Conservation (phyloP, 805 yeast species). For the Schwanniomyces pseudopolymorphus region DNA sequence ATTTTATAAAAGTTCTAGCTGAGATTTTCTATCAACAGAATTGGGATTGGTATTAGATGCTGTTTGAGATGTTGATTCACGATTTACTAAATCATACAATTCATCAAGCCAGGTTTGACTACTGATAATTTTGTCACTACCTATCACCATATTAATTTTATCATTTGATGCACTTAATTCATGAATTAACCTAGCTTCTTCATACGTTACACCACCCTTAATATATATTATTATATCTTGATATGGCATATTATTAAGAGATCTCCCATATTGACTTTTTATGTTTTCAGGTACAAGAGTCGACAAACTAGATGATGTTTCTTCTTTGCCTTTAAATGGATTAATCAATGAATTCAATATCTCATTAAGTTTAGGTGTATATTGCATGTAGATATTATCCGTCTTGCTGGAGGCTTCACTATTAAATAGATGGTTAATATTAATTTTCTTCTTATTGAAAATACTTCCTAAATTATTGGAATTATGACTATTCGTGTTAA, state of each 20-base stretch:
- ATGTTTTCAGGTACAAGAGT: conserved; percentile 42
- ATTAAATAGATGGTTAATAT: conserved; percentile 31
- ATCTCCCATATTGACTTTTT: conserved; percentile 23
- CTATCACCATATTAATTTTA: conserved; percentile 69
- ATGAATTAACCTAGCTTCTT: conserved; percentile 82
- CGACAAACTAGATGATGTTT: conserved; percentile 15
- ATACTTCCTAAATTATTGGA: conserved; percentile 25
- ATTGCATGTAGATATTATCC: conserved; percentile 87
- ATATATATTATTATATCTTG: conserved; percentile 72
- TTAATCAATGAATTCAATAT: conserved; percentile 23
- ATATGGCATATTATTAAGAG: conserved; percentile 30
- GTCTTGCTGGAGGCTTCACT: conserved; percentile 28
- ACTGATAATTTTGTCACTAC: conserved; percentile 54
- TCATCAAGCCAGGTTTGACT: conserved; percentile 33
- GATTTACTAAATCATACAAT: conserved; percentile 31
- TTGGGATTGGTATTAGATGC: neutral
- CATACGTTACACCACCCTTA: conserved; percentile 90
- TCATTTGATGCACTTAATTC: conserved; percentile 61
- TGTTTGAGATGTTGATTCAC: neutral
- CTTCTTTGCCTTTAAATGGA: conserved; percentile 7
- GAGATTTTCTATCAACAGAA: conserved; percentile 30
- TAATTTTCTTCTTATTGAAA: conserved; percentile 33
- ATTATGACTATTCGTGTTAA: conserved; percentile 6
- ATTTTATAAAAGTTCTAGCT: conserved; percentile 29
- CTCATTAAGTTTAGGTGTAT: conserved; percentile 68